Conservation (phyloP, 2,329 filamentous ascomycete species). For the Cordyceps tenuipes region DNA sequence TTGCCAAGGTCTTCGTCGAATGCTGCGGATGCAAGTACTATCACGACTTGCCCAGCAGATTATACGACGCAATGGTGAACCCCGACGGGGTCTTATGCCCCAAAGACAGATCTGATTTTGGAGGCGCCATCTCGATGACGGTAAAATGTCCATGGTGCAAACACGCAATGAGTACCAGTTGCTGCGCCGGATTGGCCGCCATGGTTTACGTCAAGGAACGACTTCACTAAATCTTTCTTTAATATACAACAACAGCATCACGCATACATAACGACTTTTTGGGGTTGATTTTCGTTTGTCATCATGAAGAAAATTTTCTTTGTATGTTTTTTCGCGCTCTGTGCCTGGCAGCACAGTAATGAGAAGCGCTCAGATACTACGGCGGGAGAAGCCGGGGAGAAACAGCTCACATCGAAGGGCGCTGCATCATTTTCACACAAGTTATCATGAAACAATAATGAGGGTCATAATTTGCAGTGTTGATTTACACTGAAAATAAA, state of each 20-base stretch:
- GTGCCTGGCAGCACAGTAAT: neutral
- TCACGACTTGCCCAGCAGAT: slow-evolving; percentile 55
- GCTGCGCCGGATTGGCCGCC: slow-evolving; percentile 61
- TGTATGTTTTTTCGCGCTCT: neutral
- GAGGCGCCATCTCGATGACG: slow-evolving; percentile 49
- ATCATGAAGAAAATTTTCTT: neutral
- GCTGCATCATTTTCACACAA: neutral
- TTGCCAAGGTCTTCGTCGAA: slow-evolving; percentile 57
- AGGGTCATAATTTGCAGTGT: neutral
- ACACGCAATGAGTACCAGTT: slow-evolving; percentile 60
- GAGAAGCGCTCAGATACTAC: neutral
- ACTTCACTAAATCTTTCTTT: slow-evolving; percentile 36
- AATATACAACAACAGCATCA: neutral
- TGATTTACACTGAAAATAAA: neutral
- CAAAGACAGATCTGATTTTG: slow-evolving; percentile 42
- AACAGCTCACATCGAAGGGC: neutral
- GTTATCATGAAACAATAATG: neutral
- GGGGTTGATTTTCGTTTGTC: slow-evolving; percentile 7
- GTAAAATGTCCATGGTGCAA: slow-evolving; percentile 65
- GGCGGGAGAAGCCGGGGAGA: neutral
- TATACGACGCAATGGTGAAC: slow-evolving; percentile 57
- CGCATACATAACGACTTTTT: slow-evolving; percentile 1
- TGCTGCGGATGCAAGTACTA: slow-evolving; percentile 58
- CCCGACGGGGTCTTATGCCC: slow-evolving; percentile 44
- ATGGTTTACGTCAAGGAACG: slow-evolving; percentile 59